phyloP scores from a whole-genome alignment of 495 filamentous ascomycete species.

The Acidomyces sp. region DNA sequence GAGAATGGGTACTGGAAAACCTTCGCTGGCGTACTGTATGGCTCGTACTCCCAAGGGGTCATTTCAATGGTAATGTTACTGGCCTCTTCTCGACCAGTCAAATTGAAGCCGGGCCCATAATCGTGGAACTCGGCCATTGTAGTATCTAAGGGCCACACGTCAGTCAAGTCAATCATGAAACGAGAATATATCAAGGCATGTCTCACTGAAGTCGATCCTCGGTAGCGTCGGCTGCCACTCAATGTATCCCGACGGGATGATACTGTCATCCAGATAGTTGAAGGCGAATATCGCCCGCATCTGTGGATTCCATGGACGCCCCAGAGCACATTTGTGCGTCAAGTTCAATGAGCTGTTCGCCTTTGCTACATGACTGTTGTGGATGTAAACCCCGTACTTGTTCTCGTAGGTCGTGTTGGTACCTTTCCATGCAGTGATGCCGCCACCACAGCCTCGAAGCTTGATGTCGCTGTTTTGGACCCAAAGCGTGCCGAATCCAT shows the following conservation, averaged over 20 bases:
- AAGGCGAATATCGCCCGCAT: conserved; percentile 42
- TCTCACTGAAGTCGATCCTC: conserved; percentile 27
- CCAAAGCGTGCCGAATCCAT: conserved; percentile 18
- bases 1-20: conserved; percentile 39
- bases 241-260: conserved; percentile 40
- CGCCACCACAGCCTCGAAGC: conserved; percentile 45
- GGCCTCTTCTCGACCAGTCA: conserved; percentile 31
- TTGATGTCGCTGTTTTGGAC: conserved; percentile 1
- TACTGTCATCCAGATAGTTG: conserved; percentile 40
- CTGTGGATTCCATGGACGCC: conserved; percentile 45
- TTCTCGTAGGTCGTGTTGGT: conserved; percentile 49
- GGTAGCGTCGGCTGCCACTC: conserved; percentile 35
- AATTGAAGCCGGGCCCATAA: conserved; percentile 44
- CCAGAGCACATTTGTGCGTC: conserved; percentile 40
- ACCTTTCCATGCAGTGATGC: conserved; percentile 54
- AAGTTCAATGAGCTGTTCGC: conserved; percentile 41
- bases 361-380: conserved; percentile 35
- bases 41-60: conserved; percentile 27
- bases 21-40: conserved; percentile 36
- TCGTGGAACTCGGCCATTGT: conserved; percentile 43
- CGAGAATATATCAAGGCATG: not conserved
- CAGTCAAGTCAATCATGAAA: not conserved
- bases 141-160: conserved; percentile 22
- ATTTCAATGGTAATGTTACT: conserved; percentile 35
- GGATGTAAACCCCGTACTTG: conserved; percentile 51